Evolutionary conservation across 768 basidiomycete genomes (phyloP).

Genomic region (Psilocybe tampanensis): DNA sequence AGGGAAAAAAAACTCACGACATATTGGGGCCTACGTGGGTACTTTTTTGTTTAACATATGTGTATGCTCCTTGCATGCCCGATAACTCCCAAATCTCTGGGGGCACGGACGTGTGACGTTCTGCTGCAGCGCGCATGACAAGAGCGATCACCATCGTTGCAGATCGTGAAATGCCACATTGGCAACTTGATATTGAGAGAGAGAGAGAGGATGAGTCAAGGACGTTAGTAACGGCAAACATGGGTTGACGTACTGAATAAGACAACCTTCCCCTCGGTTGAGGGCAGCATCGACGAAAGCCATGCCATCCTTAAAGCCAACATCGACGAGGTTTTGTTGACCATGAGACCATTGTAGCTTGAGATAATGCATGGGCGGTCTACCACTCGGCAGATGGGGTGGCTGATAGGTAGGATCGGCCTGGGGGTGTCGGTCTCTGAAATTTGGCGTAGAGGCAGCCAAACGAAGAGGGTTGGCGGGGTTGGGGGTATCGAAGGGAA

Average conservation of each 20-base stretch:
- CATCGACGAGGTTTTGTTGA: slow-evolving; percentile 82
- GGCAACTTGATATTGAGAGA: slow-evolving; percentile 61
- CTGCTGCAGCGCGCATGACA: slow-evolving; percentile 90
- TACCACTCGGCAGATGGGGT: slow-evolving; percentile 65
- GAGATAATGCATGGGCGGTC: slow-evolving; percentile 84
- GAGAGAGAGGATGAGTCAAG: slow-evolving; percentile 19
- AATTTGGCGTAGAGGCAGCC: slow-evolving; percentile 70
- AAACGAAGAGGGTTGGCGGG: slow-evolving; percentile 53
- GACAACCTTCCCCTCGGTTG: slow-evolving; percentile 74
- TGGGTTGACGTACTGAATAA: slow-evolving; percentile 77
- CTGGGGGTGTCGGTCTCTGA: slow-evolving; percentile 38
- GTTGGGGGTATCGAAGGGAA: slow-evolving; percentile 59
- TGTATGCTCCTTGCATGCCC: slow-evolving; percentile 90
- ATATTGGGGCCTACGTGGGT: slow-evolving; percentile 91
- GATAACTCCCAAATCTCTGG: slow-evolving; percentile 77
- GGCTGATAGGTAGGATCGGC: slow-evolving; percentile 62
- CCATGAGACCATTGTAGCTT: slow-evolving; percentile 94
- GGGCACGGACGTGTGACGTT: slow-evolving; percentile 63
- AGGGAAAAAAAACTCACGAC: slow-evolving; percentile 63
- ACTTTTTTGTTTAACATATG: slow-evolving; percentile 88
- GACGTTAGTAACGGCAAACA: slow-evolving; percentile 15
- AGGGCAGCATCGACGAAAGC: slow-evolving; percentile 78
- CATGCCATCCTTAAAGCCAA: slow-evolving; percentile 82
- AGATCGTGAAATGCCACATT: slow-evolving; percentile 91
- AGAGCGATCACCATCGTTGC: slow-evolving; percentile 90